Evolutionary conservation across 345 rosid genomes (phyloP).

Genomic region (Eucalyptus shirleyi): DNA sequence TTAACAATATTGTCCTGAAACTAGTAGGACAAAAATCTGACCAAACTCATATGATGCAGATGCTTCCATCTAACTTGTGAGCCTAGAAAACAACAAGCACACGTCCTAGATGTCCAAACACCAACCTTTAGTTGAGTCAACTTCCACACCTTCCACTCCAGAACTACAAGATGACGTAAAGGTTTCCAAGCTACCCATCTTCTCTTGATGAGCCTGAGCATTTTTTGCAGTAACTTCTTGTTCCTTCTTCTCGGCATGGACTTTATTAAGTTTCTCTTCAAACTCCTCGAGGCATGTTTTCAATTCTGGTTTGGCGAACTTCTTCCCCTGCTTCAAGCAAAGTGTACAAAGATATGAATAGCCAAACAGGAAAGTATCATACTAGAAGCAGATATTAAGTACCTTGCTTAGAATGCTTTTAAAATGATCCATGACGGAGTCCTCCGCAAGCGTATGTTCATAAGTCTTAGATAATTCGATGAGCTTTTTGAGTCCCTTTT

Average conservation of each 20-base stretch:
- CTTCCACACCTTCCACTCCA: slow-evolving; percentile 30
- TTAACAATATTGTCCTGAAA: not conserved
- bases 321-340: slow-evolving; percentile 52
- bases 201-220: slow-evolving; percentile 68
- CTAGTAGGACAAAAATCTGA: not conserved
- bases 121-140: slow-evolving; percentile 47
- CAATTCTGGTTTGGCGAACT: slow-evolving; percentile 92
- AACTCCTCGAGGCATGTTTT: slow-evolving; percentile 88
- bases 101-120: not conserved
- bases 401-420: slow-evolving; percentile 89
- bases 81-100: not conserved
- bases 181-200: slow-evolving; percentile 30
- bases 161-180: slow-evolving; percentile 17
- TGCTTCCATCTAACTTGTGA: not conserved
- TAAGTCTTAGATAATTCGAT: slow-evolving; percentile 77
- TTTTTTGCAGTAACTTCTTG: slow-evolving; percentile 90
- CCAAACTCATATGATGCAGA: not conserved
- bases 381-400: not conserved
- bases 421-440: slow-evolving; percentile 76
- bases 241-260: slow-evolving; percentile 85
- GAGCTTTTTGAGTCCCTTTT: slow-evolving; percentile 88
- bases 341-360: not conserved
- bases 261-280: slow-evolving; percentile 86
- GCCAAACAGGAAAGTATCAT: not conserved
- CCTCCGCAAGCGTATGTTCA: slow-evolving; percentile 75